Percentiles rank a stretch among this genome's conserved stretches.
These are phyloP conservation scores for Ogataea corticis DNA, from an alignment of 805 yeast species.

Conservation along the genomic window DNA sequence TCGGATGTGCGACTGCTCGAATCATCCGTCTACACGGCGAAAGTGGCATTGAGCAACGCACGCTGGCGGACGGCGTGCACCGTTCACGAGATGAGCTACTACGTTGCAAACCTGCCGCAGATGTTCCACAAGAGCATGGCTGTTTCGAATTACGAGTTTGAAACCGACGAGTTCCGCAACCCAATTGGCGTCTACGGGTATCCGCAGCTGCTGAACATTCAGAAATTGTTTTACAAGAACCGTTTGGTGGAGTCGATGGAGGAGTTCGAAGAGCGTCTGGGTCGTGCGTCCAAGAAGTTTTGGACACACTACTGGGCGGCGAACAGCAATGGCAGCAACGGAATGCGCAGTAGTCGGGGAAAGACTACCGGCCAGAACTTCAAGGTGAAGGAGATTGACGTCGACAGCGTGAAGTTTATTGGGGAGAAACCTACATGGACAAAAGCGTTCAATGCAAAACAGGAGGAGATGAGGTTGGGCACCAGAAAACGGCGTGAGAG, in stretches of 20 bases:
- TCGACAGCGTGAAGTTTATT: conserved; percentile 31
- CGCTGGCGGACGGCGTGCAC: conserved; percentile 60
- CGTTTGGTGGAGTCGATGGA: conserved; percentile 41
- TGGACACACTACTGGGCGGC: conserved; percentile 55
- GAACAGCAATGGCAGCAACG: conserved; percentile 32
- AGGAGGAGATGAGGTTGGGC: conserved; percentile 22
- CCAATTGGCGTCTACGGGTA: conserved; percentile 59
- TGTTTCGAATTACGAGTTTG: conserved; percentile 39
- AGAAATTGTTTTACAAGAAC: conserved; percentile 54
- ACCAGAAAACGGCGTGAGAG: conserved; percentile 2
- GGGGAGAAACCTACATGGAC: conserved; percentile 31
- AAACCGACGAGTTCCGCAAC: conserved; percentile 48
- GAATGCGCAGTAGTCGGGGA: neutral
- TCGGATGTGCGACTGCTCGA: conserved; percentile 44
- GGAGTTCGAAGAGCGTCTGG: conserved; percentile 35
- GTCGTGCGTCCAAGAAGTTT: conserved; percentile 40
- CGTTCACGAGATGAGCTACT: conserved; percentile 68
- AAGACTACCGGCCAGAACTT: conserved; percentile 26
- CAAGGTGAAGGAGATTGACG: conserved; percentile 36
- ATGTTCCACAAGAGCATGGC: conserved; percentile 43
- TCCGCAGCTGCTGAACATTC: conserved; percentile 54
- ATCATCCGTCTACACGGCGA: conserved; percentile 46
- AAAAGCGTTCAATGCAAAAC: conserved; percentile 25
- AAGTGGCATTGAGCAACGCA: conserved; percentile 49
- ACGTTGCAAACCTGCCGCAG: conserved; percentile 45